phyloP scores from a whole-genome alignment of 306 rosid genomes.

The Citrullus mucosospermus region DNA sequence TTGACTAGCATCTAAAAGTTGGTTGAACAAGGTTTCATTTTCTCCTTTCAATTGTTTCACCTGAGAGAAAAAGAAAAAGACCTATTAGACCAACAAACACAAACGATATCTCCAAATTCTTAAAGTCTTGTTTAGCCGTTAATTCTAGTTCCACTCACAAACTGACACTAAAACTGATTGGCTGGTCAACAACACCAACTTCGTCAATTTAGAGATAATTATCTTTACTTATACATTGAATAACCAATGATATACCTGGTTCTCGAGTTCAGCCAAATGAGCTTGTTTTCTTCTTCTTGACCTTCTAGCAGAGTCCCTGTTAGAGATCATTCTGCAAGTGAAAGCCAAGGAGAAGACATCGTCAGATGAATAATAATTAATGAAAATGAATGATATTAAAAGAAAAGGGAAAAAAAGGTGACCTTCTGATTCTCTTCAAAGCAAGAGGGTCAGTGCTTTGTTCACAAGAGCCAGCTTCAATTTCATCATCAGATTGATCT shows the following conservation, averaged over 20 bases:
- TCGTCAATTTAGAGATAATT: no score
- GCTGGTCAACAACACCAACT: no score
- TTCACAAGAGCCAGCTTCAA: slow-evolving; percentile 49
- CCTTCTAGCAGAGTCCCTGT: slow-evolving; percentile 74
- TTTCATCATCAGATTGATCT: slow-evolving; percentile 64
- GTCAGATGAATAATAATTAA: neutral
- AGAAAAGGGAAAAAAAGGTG: neutral
- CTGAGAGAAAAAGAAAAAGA: slow-evolving; percentile 20
- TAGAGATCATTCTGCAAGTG: slow-evolving; percentile 55
- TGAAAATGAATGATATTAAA: neutral
- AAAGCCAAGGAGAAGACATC: neutral
- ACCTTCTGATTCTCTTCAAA: slow-evolving; percentile 65
- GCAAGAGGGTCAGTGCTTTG: slow-evolving; percentile 42
- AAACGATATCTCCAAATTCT: neutral
- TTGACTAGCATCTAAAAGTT: slow-evolving; percentile 45
- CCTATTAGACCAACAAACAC: neutral
- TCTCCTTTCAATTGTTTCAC: slow-evolving; percentile 53
- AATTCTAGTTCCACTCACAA: no score
- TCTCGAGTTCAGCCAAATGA: slow-evolving; percentile 52
- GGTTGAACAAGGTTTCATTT: slow-evolving; percentile 44
- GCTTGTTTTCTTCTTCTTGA: slow-evolving; percentile 82
- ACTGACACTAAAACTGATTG: no score
- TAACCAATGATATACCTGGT: slow-evolving; percentile 29
- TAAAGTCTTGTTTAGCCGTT: neutral
- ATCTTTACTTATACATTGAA: neutral